Conservation (phyloP, 129 eudicot genomes). For the Helianthus annuus region HanXRQr2.0-SUNRISE NC_035445.2:156630893-156631392, state of each 20-base stretch:
- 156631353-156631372: conserved; percentile 63
- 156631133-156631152: not conserved
- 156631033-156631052: conserved; percentile 1
- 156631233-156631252: conserved; percentile 11
- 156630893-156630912: not conserved
- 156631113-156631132: not conserved
- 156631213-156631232: not conserved
- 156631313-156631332: conserved; percentile 90
- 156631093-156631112: not conserved
- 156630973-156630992: not conserved
- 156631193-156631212: conserved; percentile 8
- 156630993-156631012: not conserved
- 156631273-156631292: conserved; percentile 6
- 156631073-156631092: not conserved
- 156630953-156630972: not conserved
- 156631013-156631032: not conserved
- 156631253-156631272: not conserved
- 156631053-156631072: not conserved
- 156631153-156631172: not conserved
- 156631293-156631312: conserved; percentile 12
- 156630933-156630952: no score
- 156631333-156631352: conserved; percentile 69
- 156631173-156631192: not conserved
- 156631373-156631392: conserved; percentile 15
- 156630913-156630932: no score